Evolutionary conservation across 371 early-diverging fungal species (phyloP), one percentile per base, ranked within the genome.

Genomic region (Mucor ambiguus): DNA sequence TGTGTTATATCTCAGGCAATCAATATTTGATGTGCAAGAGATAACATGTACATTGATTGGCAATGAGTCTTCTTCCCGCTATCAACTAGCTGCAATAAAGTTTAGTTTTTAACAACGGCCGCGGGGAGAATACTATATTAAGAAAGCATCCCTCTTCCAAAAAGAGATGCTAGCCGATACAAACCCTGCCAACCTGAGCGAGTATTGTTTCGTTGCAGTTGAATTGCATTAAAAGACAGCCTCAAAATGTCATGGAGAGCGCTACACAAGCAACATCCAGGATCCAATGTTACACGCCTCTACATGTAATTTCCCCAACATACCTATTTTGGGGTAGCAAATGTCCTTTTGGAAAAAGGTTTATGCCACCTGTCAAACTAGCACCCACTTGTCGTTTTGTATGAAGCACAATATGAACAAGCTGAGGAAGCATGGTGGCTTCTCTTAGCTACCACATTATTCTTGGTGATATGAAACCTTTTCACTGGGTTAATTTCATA

Each of bases 41-140:
- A 20, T 46, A 11, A 4, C 22, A 46, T 46, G 12, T 2, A 12
- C 8, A 33, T 38, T 37, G 22, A 37, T 58, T 37, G 33, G 22
- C 20, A 9, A 10, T 58, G n/a, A 32, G 3, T 58, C 35, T 35
- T 28, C 18, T 11, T 14, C 14, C 30, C 26, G 29, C 30, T 54
- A n/a, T 56, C 16, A n/a, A 30, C 20, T 49, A 49, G 20, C 30
- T 20, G 26, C 30, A 22, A 56, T 56, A 32, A 3, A 33, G 58
- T 37, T 35, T 38, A 24, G 10, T 22, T n/a, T 58, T n/a, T 14
- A 58, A 26, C 22, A 24, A 24, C 24, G 58, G 60, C 70, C 70
- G 63, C 66, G 66, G 70, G 55, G 59, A 22, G 35, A 52, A 52
- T 61, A 49, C 70, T 59, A 54, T 58, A 62, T 61, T 35, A 49